Conservation (phyloP, 495 filamentous ascomycete species). For the Neurospora sp. region DNA sequence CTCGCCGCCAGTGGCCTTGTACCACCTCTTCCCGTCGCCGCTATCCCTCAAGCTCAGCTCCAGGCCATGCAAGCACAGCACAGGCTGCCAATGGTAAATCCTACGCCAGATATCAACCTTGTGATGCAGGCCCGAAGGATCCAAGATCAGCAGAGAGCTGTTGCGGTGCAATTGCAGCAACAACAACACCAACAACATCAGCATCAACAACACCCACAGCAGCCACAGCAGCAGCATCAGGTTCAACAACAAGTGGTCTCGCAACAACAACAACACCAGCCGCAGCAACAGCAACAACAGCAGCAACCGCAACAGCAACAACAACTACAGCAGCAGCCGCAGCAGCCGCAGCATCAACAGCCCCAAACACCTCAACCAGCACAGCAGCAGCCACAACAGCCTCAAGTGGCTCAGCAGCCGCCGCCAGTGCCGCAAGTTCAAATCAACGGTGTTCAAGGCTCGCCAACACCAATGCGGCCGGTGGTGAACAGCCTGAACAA, state of each 20-base stretch:
- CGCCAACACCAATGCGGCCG: constrained; percentile 33
- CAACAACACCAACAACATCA: constrained; percentile 31
- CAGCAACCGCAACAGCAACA: constrained; percentile 18
- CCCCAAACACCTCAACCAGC: constrained; percentile 21
- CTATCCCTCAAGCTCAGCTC: constrained; percentile 66
- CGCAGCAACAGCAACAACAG: constrained; percentile 11
- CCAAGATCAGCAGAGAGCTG: constrained; percentile 52
- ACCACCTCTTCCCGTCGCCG: constrained; percentile 52
- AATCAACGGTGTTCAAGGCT: constrained; percentile 25
- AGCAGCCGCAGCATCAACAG: constrained; percentile 26
- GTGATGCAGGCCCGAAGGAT: constrained; percentile 50
- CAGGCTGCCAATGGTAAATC: constrained; percentile 52
- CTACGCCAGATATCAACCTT: constrained; percentile 48
- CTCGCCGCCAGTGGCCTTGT: constrained; percentile 37
- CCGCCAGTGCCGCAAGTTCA: constrained; percentile 28
- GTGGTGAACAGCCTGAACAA: constrained; percentile 45
- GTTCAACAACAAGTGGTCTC: background rate
- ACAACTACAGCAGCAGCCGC: constrained; percentile 26
- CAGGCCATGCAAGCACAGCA: constrained; percentile 48
- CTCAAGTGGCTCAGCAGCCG: constrained; percentile 26
- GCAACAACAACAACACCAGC: constrained; percentile 6
- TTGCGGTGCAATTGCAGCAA: constrained; percentile 31
- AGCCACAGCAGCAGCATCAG: constrained; percentile 25
- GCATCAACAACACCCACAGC: constrained; percentile 26
- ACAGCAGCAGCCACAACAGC: constrained; percentile 28